Percentiles rank a stretch among this genome's conserved stretches.
Conservation (phyloP, 352 stramenopile species). For the Ochromonadaceae sp. region DNA sequence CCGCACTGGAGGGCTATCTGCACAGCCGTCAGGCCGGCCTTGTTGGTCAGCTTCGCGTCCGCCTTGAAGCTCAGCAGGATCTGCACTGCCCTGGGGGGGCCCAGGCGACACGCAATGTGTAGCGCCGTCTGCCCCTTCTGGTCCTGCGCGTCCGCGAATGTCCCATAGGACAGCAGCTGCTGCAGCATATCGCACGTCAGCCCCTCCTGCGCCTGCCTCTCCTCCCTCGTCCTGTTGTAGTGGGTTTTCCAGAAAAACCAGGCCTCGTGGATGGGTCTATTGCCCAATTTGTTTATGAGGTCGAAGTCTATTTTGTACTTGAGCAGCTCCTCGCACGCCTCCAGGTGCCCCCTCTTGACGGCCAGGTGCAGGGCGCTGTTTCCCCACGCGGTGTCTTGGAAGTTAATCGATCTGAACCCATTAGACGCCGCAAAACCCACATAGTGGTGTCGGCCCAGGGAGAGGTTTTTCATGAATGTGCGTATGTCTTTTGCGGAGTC, state of each 20-base stretch:
- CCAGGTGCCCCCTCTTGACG: not conserved
- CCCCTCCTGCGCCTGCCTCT: not conserved
- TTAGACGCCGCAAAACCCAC: not conserved
- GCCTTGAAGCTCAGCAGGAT: slow-evolving; percentile 2
- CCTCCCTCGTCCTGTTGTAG: not conserved
- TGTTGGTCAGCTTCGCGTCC: not conserved
- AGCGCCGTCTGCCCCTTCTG: not conserved
- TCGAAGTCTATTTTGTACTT: not conserved
- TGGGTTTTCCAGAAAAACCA: slow-evolving; percentile 1
- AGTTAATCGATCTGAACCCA: slow-evolving; percentile 7
- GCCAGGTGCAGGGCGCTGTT: slow-evolving; percentile 4
- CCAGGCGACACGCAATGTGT: slow-evolving; percentile 2
- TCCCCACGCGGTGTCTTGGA: not conserved
- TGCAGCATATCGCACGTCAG: not conserved
- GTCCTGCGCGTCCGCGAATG: not conserved
- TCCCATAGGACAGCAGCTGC: not conserved
- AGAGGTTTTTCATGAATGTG: not conserved
- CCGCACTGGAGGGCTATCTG: not conserved
- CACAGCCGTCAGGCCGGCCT: not conserved
- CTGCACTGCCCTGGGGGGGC: not conserved
- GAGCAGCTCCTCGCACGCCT: slow-evolving; percentile 2
- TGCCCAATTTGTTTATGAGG: not conserved
- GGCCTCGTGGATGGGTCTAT: slow-evolving; percentile 5
- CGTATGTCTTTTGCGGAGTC: not conserved
- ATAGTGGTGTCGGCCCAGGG: not conserved